Evolutionary conservation across 1,139 yeast genomes (phyloP), one percentile per base, ranked within the genome.

Genomic region (Suhomyces kunorum): DNA sequence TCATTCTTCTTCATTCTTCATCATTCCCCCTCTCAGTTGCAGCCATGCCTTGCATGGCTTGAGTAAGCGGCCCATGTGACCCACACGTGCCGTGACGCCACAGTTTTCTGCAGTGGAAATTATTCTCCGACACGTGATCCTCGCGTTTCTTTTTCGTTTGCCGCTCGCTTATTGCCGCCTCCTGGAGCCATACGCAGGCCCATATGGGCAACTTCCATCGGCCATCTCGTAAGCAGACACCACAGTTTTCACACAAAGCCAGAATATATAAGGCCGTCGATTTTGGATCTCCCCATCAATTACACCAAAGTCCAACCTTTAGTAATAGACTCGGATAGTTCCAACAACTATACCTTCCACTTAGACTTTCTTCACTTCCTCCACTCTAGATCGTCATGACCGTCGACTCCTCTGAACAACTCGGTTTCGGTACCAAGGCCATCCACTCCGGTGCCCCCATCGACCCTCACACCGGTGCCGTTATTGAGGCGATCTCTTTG

Each of bases 401-500:
- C 5, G 38, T 40, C 32, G 47, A 43, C 18, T 37, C 46, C 19
- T 28, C 43, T 29, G 36, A 43, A 33, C 42, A 49, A 36, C 71
- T 58, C 60, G 74, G 76, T 16, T 87, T 87, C 57, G 90, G 87
- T 46, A 87, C 96, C 43, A 75, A 75, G 55, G 95, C 96, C 40
- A 83, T 87, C 55, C 96, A 87, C 63, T 83, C 86, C 26, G 96
- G 96, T 50, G 78, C 90, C 20, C 81, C 80, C 44, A 76, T 79
- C 40, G 96, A 87, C 59, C 71, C 81, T 34, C 61, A 67, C 50
- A 87, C 95, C 41, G 96, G 96, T 47, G 95, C 96, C 15, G 95
- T 87, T 43, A 87, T 87, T 50, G 87, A 85, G 50, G 84, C 96
- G 47, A 83, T 87, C 52, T 84, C 94, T 31, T 74, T 87, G 51